phyloP scores from a whole-genome alignment of 148 eudicot genomes.

The Bassia scoparia region DNA sequence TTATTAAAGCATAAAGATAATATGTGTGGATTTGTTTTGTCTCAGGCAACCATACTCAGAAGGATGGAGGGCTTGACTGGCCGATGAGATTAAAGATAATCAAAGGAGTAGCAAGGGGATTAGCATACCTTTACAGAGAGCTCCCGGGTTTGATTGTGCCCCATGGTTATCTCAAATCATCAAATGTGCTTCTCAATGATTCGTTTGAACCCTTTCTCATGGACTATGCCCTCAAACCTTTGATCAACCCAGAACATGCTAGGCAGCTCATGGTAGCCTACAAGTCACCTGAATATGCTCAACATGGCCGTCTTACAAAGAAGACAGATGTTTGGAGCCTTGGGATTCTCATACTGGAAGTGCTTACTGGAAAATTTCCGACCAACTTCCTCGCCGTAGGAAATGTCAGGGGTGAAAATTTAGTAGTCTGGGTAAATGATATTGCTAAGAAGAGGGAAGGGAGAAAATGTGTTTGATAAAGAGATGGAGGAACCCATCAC shows the following conservation, averaged over 20 bases:
- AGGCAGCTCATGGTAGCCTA: constrained; percentile 51
- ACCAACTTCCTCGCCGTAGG: constrained; percentile 45
- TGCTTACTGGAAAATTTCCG: constrained; percentile 59
- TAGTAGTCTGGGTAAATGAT: constrained; percentile 46
- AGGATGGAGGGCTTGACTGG: constrained; percentile 50
- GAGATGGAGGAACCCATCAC: constrained; percentile 34
- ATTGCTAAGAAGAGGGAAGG: constrained; percentile 22
- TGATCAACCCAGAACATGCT: constrained; percentile 53
- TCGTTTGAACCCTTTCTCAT: constrained; percentile 53
- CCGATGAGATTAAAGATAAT: constrained; percentile 52
- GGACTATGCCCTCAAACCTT: constrained; percentile 60
- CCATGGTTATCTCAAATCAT: constrained; percentile 76
- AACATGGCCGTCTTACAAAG: constrained; percentile 37
- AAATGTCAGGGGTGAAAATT: constrained; percentile 31
- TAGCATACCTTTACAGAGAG: constrained; percentile 56
- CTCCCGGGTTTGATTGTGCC: constrained; percentile 49
- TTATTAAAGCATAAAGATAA: background rate
- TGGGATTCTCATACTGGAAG: constrained; percentile 60
- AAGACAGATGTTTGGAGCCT: constrained; percentile 74
- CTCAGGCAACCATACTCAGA: constrained; percentile 35
- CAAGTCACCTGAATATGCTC: constrained; percentile 63
- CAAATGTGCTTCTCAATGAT: constrained; percentile 59
- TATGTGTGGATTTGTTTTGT: constrained; percentile 7
- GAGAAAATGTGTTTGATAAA: constrained; percentile 41
- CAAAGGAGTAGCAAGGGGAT: constrained; percentile 65